phyloP scores from a whole-genome alignment of 2,329 filamentous ascomycete species.

The Ceratocystis lukuohia region DNA sequence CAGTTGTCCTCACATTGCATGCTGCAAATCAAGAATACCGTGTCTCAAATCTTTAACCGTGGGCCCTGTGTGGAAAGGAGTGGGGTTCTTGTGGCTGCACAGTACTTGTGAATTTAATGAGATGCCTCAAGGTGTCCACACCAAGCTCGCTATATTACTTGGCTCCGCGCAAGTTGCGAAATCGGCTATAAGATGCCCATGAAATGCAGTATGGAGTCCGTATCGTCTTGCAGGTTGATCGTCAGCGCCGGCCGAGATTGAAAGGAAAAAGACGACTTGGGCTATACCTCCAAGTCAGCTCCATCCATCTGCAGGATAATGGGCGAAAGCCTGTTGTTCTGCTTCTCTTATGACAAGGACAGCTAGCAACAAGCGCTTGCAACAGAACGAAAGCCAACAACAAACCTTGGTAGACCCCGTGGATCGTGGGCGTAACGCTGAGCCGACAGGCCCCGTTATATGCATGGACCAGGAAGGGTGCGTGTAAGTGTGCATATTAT shows the following conservation, averaged over 20 bases:
- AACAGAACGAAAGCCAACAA: neutral
- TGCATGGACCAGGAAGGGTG: neutral
- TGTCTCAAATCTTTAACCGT: neutral
- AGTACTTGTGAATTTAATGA: neutral
- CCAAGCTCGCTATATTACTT: neutral
- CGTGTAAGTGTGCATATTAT: slow-evolving; percentile 7
- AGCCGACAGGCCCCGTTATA: neutral
- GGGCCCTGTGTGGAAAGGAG: no score
- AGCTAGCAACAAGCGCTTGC: neutral
- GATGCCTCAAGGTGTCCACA: neutral
- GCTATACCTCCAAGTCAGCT: no score
- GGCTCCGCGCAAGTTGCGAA: no score
- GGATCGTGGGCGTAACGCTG: neutral
- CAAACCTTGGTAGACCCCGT: neutral
- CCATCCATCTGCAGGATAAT: neutral
- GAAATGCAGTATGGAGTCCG: neutral
- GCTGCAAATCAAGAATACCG: neutral
- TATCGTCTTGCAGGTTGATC: neutral
- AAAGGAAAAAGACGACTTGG: neutral
- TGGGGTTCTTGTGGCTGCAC: neutral
- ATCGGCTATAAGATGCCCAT: neutral
- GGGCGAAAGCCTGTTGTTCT: no score
- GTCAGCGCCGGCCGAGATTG: neutral
- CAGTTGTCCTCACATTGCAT: slow-evolving; percentile 7
- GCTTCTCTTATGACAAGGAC: no score